phyloP scores from a whole-genome alignment of 495 filamentous ascomycete species.

The Trichoderma gamsii region DNA sequence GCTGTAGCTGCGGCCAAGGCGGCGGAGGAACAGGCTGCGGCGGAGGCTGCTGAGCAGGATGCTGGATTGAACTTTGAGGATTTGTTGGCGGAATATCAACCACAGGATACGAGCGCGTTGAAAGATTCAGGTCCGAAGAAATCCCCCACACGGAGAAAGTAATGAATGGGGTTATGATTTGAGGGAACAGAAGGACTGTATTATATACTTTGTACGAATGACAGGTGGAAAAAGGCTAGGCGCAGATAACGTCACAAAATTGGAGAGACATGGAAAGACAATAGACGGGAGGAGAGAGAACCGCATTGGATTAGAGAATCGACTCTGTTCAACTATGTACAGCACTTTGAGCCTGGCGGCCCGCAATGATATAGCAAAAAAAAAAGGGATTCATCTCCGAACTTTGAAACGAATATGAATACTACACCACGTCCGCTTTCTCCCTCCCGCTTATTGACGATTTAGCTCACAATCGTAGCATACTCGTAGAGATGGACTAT shows the following conservation, averaged over 20 bases:
- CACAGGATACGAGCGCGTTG: conserved; percentile 23
- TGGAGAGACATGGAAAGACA: background rate
- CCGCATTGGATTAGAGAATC: conserved; percentile 6
- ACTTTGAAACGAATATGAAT: background rate
- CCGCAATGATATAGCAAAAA: conserved; percentile 12
- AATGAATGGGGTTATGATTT: background rate
- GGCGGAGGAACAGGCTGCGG: conserved; percentile 12
- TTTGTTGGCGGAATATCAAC: conserved; percentile 61
- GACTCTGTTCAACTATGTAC: conserved; percentile 12
- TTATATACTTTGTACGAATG: background rate
- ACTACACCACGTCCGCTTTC: background rate
- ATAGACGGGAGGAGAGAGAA: background rate
- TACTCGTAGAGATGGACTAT: background rate
- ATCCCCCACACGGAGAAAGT: conserved; percentile 24
- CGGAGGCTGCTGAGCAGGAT: background rate
- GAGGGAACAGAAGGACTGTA: background rate
- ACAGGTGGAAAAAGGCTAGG: background rate
- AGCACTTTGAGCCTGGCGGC: conserved; percentile 12
- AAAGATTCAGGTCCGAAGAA: conserved; percentile 20
- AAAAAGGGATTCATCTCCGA: conserved; percentile 9
- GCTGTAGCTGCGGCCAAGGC: conserved; percentile 39
- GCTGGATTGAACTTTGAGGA: conserved; percentile 55
- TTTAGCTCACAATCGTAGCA: background rate
- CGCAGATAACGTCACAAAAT: background rate
- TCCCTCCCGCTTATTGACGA: background rate